These are phyloP conservation scores for Chrysoporthe austroafricana DNA, from an alignment of 2,329 filamentous ascomycete species.

Conservation along the genomic window DNA sequence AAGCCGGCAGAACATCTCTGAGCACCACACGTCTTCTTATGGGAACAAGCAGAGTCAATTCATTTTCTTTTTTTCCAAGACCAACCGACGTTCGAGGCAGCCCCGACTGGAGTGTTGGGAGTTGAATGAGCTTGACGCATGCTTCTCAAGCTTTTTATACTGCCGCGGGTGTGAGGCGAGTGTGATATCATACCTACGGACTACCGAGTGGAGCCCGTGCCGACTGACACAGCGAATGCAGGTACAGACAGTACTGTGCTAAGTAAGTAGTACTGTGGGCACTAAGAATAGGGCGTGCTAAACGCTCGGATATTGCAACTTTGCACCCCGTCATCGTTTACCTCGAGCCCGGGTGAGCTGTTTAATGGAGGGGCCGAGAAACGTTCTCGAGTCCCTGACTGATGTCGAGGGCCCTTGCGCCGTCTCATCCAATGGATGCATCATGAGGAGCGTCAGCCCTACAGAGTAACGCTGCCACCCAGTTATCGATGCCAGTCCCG, in stretches of 20 bases:
- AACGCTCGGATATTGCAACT: neutral
- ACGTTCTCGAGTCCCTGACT: neutral
- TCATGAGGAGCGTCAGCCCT: slow-evolving; percentile 7
- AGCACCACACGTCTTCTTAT: neutral
- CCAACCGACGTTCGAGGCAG: slow-evolving; percentile 5
- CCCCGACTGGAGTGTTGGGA: neutral
- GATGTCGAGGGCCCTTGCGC: neutral
- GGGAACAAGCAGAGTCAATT: neutral
- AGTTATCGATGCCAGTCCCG: neutral
- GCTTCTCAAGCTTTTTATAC: neutral
- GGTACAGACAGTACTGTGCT: neutral
- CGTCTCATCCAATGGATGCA: neutral
- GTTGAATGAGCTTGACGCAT: neutral
- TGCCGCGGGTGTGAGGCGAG: slow-evolving; percentile 10
- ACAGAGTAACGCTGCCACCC: neutral
- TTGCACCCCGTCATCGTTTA: neutral
- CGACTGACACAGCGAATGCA: neutral
- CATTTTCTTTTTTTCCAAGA: neutral
- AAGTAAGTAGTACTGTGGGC: neutral
- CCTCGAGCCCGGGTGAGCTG: neutral
- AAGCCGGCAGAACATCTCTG: neutral
- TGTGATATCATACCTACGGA: slow-evolving; percentile 3
- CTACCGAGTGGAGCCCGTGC: neutral
- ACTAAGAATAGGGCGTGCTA: neutral
- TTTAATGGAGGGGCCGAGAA: neutral